A percentile compares a stretch with the other conserved stretches of the same genome.
Conservation (phyloP, 345 rosid genomes). For the Salix koriyanagi region DNA sequence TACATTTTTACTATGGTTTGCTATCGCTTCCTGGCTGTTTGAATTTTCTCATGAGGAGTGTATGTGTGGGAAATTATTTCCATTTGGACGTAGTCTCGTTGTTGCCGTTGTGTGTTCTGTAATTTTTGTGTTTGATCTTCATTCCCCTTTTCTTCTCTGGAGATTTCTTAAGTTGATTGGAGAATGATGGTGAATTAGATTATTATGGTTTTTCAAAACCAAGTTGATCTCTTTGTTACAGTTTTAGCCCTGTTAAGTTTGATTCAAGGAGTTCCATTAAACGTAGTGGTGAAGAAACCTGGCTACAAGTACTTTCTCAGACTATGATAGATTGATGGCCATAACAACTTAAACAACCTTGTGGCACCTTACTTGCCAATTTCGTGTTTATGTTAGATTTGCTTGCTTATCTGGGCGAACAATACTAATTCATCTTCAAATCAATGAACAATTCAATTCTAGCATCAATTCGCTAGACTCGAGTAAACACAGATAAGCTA, state of each 20-base stretch:
- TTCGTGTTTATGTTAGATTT: background rate
- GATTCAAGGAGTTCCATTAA: background rate
- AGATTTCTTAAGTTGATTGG: background rate
- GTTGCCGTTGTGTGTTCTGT: background rate
- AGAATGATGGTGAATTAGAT: background rate
- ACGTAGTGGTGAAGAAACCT: background rate
- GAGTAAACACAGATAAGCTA: background rate
- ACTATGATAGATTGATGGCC: background rate
- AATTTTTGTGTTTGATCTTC: background rate
- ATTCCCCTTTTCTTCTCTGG: background rate
- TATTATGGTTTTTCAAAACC: background rate
- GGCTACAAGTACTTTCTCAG: background rate
- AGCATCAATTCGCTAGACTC: background rate
- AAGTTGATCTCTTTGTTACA: background rate
- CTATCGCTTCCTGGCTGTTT: background rate
- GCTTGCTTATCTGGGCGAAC: background rate
- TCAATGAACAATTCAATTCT: background rate
- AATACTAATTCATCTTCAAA: background rate
- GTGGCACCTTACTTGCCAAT: background rate
- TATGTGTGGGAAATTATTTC: background rate
- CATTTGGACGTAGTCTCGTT: background rate
- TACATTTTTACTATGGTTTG: background rate
- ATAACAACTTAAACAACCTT: background rate
- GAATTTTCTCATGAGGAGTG: background rate
- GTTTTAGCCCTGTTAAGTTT: background rate